These are phyloP conservation scores for Yamadazyma sp. DNA, from an alignment of 1,139 yeast species.

Conservation along the genomic window DNA sequence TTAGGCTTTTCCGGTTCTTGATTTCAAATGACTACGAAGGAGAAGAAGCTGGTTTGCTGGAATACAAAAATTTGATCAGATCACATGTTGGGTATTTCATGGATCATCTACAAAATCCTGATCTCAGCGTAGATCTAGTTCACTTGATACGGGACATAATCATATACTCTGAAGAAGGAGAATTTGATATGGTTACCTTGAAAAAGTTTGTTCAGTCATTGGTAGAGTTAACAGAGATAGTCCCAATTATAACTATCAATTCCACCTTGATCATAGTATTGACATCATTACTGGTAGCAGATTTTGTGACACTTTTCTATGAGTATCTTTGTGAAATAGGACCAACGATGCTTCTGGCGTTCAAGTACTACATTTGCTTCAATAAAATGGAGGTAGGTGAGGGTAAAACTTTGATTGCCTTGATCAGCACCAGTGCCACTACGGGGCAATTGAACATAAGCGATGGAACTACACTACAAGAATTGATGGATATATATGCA, in stretches of 20 bases:
- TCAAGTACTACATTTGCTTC: conserved; percentile 18
- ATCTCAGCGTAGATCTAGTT: conserved; percentile 5
- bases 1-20: conserved; percentile 11
- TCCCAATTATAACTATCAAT: neutral
- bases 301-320: conserved; percentile 5
- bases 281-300: conserved; percentile 4
- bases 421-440: neutral
- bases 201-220: conserved; percentile 4
- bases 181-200: conserved; percentile 2
- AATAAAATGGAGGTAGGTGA: conserved; percentile 7
- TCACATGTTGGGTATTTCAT: conserved; percentile 6
- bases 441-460: neutral
- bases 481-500: neutral
- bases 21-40: conserved; percentile 14
- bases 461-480: neutral
- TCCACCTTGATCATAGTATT: conserved; percentile 5
- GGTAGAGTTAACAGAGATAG: neutral
- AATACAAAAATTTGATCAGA: conserved; percentile 2
- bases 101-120: neutral
- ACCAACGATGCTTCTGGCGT: conserved; percentile 4
- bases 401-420: neutral
- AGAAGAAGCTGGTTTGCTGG: conserved; percentile 6
- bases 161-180: conserved; percentile 11
- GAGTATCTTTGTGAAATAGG: neutral
- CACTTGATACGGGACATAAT: conserved; percentile 14